Conservation (phyloP, 2,329 filamentous ascomycete species). For the Huntiella bhutanensis region DNA sequence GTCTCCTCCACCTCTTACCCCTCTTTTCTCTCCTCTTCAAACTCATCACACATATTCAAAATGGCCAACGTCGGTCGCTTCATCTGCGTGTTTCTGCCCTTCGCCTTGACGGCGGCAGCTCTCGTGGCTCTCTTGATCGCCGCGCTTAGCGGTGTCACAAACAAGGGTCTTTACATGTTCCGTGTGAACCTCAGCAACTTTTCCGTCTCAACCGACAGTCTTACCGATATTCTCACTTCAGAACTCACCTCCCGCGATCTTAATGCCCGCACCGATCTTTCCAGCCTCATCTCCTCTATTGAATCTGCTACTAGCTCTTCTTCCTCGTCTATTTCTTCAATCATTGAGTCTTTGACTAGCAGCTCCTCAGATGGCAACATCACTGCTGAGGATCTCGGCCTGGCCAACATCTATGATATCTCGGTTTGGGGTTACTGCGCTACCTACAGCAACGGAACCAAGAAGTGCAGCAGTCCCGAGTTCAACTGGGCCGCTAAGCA, state of each 20-base stretch:
- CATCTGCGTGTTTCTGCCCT: constrained; percentile 73
- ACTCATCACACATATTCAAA: constrained; percentile 13
- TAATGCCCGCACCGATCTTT: constrained; percentile 24
- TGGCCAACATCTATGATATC: constrained; percentile 64
- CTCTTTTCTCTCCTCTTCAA: background rate
- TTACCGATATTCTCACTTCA: constrained; percentile 11
- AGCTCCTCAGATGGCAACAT: constrained; percentile 26
- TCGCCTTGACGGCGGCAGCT: constrained; percentile 59
- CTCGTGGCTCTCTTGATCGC: constrained; percentile 49
- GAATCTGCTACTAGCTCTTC: constrained; percentile 41
- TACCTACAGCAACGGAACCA: constrained; percentile 33
- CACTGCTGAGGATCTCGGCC: constrained; percentile 36
- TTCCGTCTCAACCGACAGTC: constrained; percentile 14
- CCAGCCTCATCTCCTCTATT: constrained; percentile 34
- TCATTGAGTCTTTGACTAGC: constrained; percentile 11
- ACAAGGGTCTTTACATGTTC: constrained; percentile 39
- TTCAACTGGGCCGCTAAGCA: constrained; percentile 62
- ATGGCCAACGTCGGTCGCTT: constrained; percentile 51
- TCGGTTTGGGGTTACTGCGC: constrained; percentile 77
- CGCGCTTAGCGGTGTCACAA: constrained; percentile 34
- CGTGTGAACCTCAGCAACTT: constrained; percentile 39
- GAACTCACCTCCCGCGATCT: constrained; percentile 21
- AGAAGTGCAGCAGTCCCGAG: constrained; percentile 50
- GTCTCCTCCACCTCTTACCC: background rate
- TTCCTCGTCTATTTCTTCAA: constrained; percentile 22